Percentiles rank a stretch among this genome's conserved stretches.
These are phyloP conservation scores for Populus tremula DNA, from an alignment of 345 rosid species.

Conservation along the genomic window DNA sequence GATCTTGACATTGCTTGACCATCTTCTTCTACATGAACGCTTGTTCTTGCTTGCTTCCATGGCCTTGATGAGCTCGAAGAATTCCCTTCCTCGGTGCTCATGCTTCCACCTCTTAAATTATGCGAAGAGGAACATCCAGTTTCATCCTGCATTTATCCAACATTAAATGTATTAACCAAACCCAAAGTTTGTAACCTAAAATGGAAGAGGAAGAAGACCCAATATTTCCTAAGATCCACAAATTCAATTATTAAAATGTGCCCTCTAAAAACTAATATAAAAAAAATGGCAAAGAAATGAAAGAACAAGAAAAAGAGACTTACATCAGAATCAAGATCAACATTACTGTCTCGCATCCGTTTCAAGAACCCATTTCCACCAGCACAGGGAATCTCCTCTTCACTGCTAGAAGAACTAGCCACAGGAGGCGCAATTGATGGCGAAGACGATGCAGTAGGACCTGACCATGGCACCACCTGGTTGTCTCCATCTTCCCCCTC, in stretches of 20 bases:
- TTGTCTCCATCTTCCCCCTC: slow-evolving; percentile 55
- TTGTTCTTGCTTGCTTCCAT: slow-evolving; percentile 38
- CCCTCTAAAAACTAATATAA: too few relatives aligned
- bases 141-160: slow-evolving; percentile 45
- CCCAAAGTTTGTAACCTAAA: too few relatives aligned
- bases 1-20: slow-evolving; percentile 36
- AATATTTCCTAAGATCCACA: neutral
- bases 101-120: neutral
- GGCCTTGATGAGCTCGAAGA: slow-evolving; percentile 22
- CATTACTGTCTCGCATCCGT: slow-evolving; percentile 33
- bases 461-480: slow-evolving; percentile 83
- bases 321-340: slow-evolving; percentile 48
- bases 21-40: slow-evolving; percentile 6
- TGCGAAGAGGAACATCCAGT: slow-evolving; percentile 46
- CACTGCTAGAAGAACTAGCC: slow-evolving; percentile 46
- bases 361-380: slow-evolving; percentile 32
- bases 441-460: slow-evolving; percentile 13
- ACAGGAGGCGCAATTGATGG: slow-evolving; percentile 33
- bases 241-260: neutral
- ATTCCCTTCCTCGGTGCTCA: slow-evolving; percentile 23
- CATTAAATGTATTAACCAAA: neutral
- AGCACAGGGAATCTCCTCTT: slow-evolving; percentile 22
- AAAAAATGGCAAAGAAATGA: neutral
- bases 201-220: neutral
- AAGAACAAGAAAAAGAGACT: slow-evolving; percentile 8